Conservation (phyloP, 148 eudicot genomes). For the Silene conica region DNA sequence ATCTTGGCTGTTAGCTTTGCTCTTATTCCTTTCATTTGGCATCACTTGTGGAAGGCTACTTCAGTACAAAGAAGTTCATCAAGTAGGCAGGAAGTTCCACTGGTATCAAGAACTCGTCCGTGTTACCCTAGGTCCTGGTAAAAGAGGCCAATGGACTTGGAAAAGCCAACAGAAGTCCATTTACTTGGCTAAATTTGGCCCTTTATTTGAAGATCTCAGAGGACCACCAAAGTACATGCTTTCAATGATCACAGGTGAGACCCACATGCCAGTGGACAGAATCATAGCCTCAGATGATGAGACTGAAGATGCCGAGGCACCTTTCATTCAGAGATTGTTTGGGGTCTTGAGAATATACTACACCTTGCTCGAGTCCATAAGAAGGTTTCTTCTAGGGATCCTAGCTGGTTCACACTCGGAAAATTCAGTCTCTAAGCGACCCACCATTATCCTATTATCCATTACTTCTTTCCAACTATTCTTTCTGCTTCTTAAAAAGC, state of each 20-base stretch:
- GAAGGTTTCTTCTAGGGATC: constrained; percentile 63
- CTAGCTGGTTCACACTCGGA: constrained; percentile 52
- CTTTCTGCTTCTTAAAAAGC: constrained; percentile 84
- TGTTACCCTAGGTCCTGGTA: constrained; percentile 85
- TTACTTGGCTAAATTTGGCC: constrained; percentile 55
- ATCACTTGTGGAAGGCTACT: constrained; percentile 80
- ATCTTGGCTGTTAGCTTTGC: constrained; percentile 44
- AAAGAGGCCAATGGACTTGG: constrained; percentile 98
- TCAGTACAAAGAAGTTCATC: constrained; percentile 88
- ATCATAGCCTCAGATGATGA: constrained; percentile 93
- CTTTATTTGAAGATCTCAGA: constrained; percentile 86
- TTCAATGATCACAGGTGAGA: constrained; percentile 54
- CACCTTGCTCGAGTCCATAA: constrained; percentile 66
- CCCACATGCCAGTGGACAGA: constrained; percentile 33
- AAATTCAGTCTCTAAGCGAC: constrained; percentile 39
- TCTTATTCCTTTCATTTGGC: constrained; percentile 72
- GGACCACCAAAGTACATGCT: constrained; percentile 99
- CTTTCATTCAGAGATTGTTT: constrained; percentile 79
- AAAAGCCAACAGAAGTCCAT: constrained; percentile 40
- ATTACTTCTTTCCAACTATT: constrained; percentile 85
- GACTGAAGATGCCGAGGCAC: constrained; percentile 98
- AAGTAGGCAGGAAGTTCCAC: constrained; percentile 59
- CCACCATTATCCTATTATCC: constrained; percentile 44
- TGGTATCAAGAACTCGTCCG: constrained; percentile 83
- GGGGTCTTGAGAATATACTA: constrained; percentile 88